phyloP scores from a whole-genome alignment of 108 stramenopile genomes.

The Skeletonema potamos region DNA sequence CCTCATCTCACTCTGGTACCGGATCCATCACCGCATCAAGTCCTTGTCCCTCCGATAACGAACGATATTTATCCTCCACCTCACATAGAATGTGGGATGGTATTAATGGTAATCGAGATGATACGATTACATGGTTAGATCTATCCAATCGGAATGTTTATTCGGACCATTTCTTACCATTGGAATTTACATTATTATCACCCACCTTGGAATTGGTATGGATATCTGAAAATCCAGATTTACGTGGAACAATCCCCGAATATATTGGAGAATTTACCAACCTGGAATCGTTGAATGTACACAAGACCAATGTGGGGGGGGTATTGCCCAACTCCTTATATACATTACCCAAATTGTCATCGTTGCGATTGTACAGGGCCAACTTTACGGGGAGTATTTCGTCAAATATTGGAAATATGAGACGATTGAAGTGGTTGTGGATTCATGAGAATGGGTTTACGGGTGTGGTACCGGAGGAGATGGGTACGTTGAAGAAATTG shows the following conservation, averaged over 20 bases:
- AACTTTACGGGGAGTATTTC: conserved; percentile 28
- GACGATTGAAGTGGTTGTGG: conserved; percentile 40
- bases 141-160: conserved; percentile 5
- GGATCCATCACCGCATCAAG: background rate
- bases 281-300: conserved; percentile 11
- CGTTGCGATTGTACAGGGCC: conserved; percentile 31
- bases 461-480: conserved; percentile 15
- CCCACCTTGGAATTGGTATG: conserved; percentile 40
- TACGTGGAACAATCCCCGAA: conserved; percentile 22
- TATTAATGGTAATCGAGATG: conserved; percentile 20
- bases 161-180: conserved; percentile 10
- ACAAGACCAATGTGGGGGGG: conserved; percentile 21
- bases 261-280: conserved; percentile 34
- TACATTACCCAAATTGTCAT: conserved; percentile 14
- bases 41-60: conserved; percentile 1
- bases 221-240: conserved; percentile 16
- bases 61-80: conserved; percentile 16
- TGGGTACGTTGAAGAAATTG: conserved; percentile 17
- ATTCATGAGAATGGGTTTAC: conserved; percentile 44
- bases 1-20: background rate
- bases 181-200: conserved; percentile 22
- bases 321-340: conserved; percentile 22
- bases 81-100: conserved; percentile 32
- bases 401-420: conserved; percentile 15
- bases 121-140: conserved; percentile 30